These are phyloP conservation scores for Aechmea fasciata DNA, from an alignment of 176 grass and related monocot species.

Conservation along the genomic window DNA sequence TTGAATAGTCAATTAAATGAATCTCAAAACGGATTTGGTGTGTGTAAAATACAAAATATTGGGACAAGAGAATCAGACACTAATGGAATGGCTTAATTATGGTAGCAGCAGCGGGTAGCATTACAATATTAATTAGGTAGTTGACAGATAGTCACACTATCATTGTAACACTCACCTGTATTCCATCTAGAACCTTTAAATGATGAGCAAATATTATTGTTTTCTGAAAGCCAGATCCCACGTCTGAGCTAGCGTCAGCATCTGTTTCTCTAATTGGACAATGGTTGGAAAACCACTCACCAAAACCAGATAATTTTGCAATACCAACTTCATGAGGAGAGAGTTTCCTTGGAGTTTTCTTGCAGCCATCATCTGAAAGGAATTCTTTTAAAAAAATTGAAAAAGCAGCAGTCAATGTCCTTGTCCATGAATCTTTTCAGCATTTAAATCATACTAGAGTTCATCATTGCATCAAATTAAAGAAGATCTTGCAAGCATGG, in stretches of 20 bases:
- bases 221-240: slow-evolving; percentile 57
- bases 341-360: slow-evolving; percentile 58
- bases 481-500: too few species aligned
- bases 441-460: too few species aligned
- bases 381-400: not conserved
- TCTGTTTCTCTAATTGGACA: slow-evolving; percentile 36
- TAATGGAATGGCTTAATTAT: too few species aligned
- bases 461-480: too few species aligned
- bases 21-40: too few species aligned
- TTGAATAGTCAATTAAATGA: too few species aligned
- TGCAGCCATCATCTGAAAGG: slow-evolving; percentile 37
- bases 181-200: slow-evolving; percentile 94
- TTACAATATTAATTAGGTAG: too few species aligned
- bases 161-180: slow-evolving; percentile 51
- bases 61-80: too few species aligned
- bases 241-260: slow-evolving; percentile 32
- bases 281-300: slow-evolving; percentile 82
- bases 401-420: too few species aligned
- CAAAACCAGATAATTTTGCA: slow-evolving; percentile 84
- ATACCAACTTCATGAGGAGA: slow-evolving; percentile 80
- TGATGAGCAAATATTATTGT: slow-evolving; percentile 94
- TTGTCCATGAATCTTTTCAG: too few species aligned
- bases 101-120: too few species aligned
- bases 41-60: too few species aligned
- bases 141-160: not conserved